Percentiles rank a stretch among this genome's conserved stretches.
phyloP scores from a whole-genome alignment of 1,139 yeast species.

The Hansenula sp. region DNA sequence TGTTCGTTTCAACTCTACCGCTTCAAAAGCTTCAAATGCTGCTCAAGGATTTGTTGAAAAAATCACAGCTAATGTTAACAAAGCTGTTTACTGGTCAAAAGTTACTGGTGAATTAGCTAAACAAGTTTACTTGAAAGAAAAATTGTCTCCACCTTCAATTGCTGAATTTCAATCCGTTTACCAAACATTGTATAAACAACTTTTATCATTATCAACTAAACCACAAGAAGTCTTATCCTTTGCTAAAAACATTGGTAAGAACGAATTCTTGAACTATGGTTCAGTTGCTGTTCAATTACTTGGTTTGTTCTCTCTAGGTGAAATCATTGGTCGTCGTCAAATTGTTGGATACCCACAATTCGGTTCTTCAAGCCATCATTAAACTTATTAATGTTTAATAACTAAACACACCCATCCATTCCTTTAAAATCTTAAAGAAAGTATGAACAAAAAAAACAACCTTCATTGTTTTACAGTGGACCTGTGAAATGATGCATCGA shows the following conservation, averaged over 20 bases:
- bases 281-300: slow-evolving; percentile 79
- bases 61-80: slow-evolving; percentile 43
- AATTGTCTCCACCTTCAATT: slow-evolving; percentile 83
- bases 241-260: slow-evolving; percentile 50
- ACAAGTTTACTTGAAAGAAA: slow-evolving; percentile 88
- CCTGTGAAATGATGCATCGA: not conserved
- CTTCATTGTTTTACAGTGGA: not conserved
- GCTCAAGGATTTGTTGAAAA: slow-evolving; percentile 43
- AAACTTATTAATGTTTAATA: slow-evolving; percentile 1
- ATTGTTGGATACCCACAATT: slow-evolving; percentile 72
- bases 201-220: slow-evolving; percentile 40
- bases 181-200: slow-evolving; percentile 44
- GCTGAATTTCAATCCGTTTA: slow-evolving; percentile 79
- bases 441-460: not conserved
- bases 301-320: slow-evolving; percentile 94
- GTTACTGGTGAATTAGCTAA: slow-evolving; percentile 86
- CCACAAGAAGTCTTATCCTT: slow-evolving; percentile 31
- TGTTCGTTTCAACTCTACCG: slow-evolving; percentile 38
- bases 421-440: not conserved
- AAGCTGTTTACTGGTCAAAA: slow-evolving; percentile 81
- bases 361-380: slow-evolving; percentile 10
- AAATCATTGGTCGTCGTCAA: slow-evolving; percentile 94
- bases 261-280: slow-evolving; percentile 61
- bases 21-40: slow-evolving; percentile 35
- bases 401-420: not conserved